Conservation (phyloP, 495 filamentous ascomycete genomes). For the Beverwykella pulmonaria region DNA sequence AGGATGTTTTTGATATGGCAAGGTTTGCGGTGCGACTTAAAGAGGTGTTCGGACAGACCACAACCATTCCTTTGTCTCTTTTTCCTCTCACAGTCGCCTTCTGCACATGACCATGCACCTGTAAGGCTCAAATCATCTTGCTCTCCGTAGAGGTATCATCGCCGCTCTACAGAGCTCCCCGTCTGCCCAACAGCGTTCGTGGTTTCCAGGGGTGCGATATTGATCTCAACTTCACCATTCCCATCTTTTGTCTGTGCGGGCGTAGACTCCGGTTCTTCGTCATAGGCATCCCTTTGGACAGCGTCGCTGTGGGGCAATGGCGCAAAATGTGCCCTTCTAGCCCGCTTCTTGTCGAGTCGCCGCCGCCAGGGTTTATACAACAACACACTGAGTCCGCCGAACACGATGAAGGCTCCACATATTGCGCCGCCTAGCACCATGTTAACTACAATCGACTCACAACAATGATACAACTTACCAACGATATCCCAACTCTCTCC, state of each 20-base stretch:
- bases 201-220: conserved; percentile 7
- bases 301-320: conserved; percentile 9
- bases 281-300: not conserved
- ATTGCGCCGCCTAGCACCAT: conserved; percentile 60
- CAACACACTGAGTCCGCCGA: conserved; percentile 70
- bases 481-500: conserved; percentile 86
- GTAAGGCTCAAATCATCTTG: too few species aligned
- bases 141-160: too few species aligned
- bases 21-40: too few species aligned
- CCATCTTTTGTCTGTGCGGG: not conserved
- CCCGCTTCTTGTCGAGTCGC: conserved; percentile 54
- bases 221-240: not conserved
- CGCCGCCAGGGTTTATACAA: conserved; percentile 78
- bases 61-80: too few species aligned
- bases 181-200: conserved; percentile 11
- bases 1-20: too few species aligned
- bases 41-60: too few species aligned
- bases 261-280: not conserved
- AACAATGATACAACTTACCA: conserved; percentile 50
- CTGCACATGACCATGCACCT: too few species aligned
- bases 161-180: too few species aligned
- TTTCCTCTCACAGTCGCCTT: too few species aligned
- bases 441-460: conserved; percentile 3
- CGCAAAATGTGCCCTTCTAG: conserved; percentile 21
- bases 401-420: conserved; percentile 77